Evolutionary conservation across 257 asterid species (phyloP).

Genomic region (Eustoma russellianum): DNA sequence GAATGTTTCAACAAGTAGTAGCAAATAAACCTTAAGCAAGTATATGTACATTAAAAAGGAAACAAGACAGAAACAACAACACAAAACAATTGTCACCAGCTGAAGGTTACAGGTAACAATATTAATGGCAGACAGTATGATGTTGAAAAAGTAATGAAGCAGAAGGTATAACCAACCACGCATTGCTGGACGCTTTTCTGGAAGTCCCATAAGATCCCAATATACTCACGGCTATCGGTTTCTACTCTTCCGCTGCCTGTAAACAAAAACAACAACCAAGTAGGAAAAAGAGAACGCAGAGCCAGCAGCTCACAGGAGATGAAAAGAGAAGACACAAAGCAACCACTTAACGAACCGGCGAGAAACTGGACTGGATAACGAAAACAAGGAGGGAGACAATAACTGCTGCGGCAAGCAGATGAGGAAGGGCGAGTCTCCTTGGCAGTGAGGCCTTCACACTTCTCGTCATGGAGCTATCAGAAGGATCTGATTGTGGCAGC

Average conservation of each 20-base stretch:
- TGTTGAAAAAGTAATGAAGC: neutral
- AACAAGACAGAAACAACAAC: neutral
- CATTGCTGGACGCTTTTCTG: conserved; percentile 79
- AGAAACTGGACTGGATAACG: conserved; percentile 49
- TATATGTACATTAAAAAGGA: neutral
- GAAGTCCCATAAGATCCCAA: conserved; percentile 52
- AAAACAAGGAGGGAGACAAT: conserved; percentile 55
- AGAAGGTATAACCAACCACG: conserved; percentile 45
- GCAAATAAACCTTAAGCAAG: no score
- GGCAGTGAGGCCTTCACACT: neutral
- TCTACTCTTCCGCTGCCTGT: conserved; percentile 33
- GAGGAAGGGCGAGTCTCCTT: conserved; percentile 37
- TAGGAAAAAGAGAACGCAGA: no score
- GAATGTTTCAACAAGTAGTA: conserved; percentile 10
- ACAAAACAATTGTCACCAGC: neutral
- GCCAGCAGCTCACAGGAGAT: no score
- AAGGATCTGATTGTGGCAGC: no score
- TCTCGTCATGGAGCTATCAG: no score
- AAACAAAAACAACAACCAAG: neutral
- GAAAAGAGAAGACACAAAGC: neutral
- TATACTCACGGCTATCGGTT: conserved; percentile 17
- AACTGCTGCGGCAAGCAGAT: conserved; percentile 62
- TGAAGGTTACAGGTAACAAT: neutral
- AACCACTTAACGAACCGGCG: conserved; percentile 20
- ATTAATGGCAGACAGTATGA: neutral